phyloP scores from a whole-genome alignment of 2,329 filamentous ascomycete genomes.

The Stagonosporopsis tanaceti region DNA sequence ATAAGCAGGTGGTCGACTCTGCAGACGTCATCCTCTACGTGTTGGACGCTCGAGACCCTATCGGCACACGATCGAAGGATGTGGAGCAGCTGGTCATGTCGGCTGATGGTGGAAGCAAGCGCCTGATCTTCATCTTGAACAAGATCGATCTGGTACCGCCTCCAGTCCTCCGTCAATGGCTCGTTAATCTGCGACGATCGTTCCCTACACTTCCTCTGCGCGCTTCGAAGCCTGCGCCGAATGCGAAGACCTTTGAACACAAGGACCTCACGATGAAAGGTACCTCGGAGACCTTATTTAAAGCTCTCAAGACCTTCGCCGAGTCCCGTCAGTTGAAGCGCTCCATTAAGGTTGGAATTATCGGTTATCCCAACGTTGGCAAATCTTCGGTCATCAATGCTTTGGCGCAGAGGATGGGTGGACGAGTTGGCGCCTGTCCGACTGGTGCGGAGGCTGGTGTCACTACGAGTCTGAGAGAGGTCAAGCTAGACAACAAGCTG shows the following conservation, averaged over 20 bases:
- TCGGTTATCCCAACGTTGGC: slow-evolving; percentile 94
- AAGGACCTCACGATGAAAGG: slow-evolving; percentile 85
- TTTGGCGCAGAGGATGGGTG: slow-evolving; percentile 77
- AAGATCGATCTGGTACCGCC: slow-evolving; percentile 93
- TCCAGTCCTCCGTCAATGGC: slow-evolving; percentile 82
- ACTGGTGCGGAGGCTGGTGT: slow-evolving; percentile 92
- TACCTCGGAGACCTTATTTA: slow-evolving; percentile 85
- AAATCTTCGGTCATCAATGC: slow-evolving; percentile 98
- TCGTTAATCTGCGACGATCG: slow-evolving; percentile 82
- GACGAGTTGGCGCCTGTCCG: slow-evolving; percentile 76
- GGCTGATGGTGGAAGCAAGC: slow-evolving; percentile 82
- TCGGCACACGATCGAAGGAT: slow-evolving; percentile 88
- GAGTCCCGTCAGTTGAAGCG: slow-evolving; percentile 85
- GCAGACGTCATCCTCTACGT: slow-evolving; percentile 94
- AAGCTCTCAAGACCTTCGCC: slow-evolving; percentile 87
- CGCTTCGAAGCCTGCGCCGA: slow-evolving; percentile 81
- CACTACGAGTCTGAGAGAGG: slow-evolving; percentile 84
- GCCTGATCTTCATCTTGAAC: slow-evolving; percentile 90
- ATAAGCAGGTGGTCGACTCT: slow-evolving; percentile 89
- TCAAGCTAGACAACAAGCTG: slow-evolving; percentile 94
- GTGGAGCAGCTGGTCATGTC: slow-evolving; percentile 92
- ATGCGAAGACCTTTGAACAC: slow-evolving; percentile 92
- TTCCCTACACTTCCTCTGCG: slow-evolving; percentile 92
- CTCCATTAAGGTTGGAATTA: slow-evolving; percentile 88
- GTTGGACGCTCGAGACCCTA: slow-evolving; percentile 88